phyloP scores from a whole-genome alignment of 495 filamentous ascomycete species.

The Penicillium longicatenatum region DNA sequence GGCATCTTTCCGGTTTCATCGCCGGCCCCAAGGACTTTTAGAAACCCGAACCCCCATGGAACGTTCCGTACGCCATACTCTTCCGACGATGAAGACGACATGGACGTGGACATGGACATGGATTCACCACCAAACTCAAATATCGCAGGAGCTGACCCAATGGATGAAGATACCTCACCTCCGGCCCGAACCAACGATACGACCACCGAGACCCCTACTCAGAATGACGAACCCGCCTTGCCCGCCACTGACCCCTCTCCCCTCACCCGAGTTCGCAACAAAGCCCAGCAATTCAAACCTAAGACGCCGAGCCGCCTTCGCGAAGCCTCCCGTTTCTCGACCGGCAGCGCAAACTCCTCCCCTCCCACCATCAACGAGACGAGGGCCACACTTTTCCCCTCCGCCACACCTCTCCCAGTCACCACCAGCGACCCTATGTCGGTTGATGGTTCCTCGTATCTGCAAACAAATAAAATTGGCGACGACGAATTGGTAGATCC shows the following conservation, averaged over 20 bases:
- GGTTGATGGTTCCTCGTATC: neutral
- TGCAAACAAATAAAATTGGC: neutral
- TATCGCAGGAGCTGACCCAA: neutral
- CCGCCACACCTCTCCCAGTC: neutral
- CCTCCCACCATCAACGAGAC: neutral
- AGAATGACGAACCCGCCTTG: neutral
- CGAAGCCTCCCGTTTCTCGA: constrained; percentile 39
- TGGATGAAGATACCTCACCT: neutral
- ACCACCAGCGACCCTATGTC: constrained; percentile 8
- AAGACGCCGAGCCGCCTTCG: constrained; percentile 52
- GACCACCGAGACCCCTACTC: neutral
- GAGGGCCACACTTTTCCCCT: too few relatives aligned
- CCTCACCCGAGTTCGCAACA: constrained; percentile 33
- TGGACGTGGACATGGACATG: neutral
- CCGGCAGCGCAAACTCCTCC: constrained; percentile 10
- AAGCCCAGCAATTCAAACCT: constrained; percentile 47
- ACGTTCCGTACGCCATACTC: neutral
- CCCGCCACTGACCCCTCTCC: constrained; percentile 15
- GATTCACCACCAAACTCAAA: neutral
- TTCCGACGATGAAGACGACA: neutral
- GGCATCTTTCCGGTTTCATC: neutral
- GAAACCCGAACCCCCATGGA: neutral
- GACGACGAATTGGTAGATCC: neutral
- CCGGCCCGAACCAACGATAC: neutral
- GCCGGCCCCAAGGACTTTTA: neutral